Evolutionary conservation across 495 filamentous ascomycete species (phyloP), one percentile per base, ranked within the genome.

Genomic region (Pyronema domesticum): DNA sequence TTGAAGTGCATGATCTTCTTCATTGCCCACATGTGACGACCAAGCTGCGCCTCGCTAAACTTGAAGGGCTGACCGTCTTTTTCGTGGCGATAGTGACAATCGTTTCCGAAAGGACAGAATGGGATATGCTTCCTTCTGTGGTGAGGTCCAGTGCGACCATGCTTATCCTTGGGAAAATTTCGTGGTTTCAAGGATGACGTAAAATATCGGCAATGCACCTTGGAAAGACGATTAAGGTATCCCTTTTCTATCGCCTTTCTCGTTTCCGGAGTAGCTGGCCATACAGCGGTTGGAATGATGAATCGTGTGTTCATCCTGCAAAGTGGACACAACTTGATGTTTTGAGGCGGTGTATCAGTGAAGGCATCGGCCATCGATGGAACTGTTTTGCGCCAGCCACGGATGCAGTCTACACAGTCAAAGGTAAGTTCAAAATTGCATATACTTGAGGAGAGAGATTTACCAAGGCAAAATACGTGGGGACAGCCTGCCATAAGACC

Each of bases 41-140:
- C 17, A 43, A 43, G 39, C 39, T 43, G 13, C 6, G 13, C 39
- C 39, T 43, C 17, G 23, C 23, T 30, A 30, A 30, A 30, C 5
- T 30, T 30, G 23, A 30, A 30, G 23, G 23, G 23, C 23, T 30
- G 2, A 5, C 23, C 23, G 23, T 47, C 57, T 15, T 57, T 54
- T 4, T 37, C 37, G 35, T 68, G 66, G 14, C 49, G 30, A 42
- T 68, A 68, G 49, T 68, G 66, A 48, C 66, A 68, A 14, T 64
- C 57, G 10, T 68, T 68, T 6, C 62, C 65, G 43, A 68, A 68
- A n/a, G 61, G 60, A 47, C 66, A 68, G 11, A 57, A 57, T 6
- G 62, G 65, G 7, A 19, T 37, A 37, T 19, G 15, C 23, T 37
- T 42, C 18, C 48, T 33, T 15, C 46, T 17, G 1, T 39, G 46